A percentile compares a stretch with the other conserved stretches of the same genome.
These are phyloP conservation scores for Phaeolepiota aurea DNA, from an alignment of 768 basidiomycete species.

Conservation along the genomic window DNA sequence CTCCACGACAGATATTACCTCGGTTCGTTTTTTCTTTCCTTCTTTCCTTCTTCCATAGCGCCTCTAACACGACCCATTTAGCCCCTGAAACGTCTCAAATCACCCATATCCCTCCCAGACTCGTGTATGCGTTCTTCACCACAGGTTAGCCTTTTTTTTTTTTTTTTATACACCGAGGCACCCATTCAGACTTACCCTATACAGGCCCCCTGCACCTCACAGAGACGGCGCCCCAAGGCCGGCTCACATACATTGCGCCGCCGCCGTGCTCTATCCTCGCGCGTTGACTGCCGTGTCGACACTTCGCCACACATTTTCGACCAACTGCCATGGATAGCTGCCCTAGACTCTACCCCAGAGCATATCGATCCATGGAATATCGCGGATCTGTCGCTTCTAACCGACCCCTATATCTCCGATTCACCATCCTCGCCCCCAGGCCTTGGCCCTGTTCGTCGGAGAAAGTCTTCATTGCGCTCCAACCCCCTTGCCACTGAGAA, in stretches of 20 bases:
- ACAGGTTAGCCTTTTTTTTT: conserved; percentile 4
- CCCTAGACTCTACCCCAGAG: conserved; percentile 40
- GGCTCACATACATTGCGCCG: conserved; percentile 16
- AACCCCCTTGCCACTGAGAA: conserved; percentile 14
- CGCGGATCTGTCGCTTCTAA: conserved; percentile 60
- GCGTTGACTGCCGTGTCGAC: conserved; percentile 17
- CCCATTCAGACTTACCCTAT: conserved; percentile 15
- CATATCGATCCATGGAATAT: conserved; percentile 40
- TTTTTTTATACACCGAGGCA: conserved; percentile 2
- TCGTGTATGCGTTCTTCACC: conserved; percentile 9
- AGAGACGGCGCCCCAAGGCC: conserved; percentile 27
- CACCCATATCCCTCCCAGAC: conserved; percentile 18
- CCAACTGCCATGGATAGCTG: conserved; percentile 60
- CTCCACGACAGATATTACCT: background rate
- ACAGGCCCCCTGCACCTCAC: conserved; percentile 15
- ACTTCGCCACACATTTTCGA: conserved; percentile 40
- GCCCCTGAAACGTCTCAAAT: conserved; percentile 16
- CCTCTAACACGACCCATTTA: conserved; percentile 7
- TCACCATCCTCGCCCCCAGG: conserved; percentile 15
- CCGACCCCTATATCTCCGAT: conserved; percentile 13
- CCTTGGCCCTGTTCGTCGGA: conserved; percentile 50
- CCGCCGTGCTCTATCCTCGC: conserved; percentile 17
- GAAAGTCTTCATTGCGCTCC: conserved; percentile 44
- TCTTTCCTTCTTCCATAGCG: background rate
- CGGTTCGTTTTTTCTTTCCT: background rate